A percentile compares a stretch with the other conserved stretches of the same genome.
Evolutionary conservation across 345 rosid species (phyloP).

Genomic region (Salix suchowensis): DNA sequence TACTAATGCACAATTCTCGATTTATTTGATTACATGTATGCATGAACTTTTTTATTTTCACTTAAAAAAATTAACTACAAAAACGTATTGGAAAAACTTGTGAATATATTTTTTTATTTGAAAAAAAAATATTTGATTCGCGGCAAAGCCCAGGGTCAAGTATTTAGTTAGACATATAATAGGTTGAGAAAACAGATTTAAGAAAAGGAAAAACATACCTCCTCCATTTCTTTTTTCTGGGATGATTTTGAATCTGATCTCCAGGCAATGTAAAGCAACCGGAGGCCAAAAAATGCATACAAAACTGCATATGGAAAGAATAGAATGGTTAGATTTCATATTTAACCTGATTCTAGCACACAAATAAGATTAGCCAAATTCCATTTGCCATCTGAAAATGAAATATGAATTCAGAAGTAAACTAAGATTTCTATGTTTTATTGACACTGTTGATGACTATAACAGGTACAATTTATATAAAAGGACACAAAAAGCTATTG

Average conservation of each 20-base stretch:
- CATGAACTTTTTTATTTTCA: no score
- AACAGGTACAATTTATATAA: no score
- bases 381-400: background rate
- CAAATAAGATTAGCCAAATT: background rate
- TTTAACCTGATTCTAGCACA: background rate
- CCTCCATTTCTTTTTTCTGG: constrained; percentile 98
- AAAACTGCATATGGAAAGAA: constrained; percentile 52
- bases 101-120: no score
- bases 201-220: constrained; percentile 43
- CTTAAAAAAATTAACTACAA: no score
- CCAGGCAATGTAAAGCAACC: constrained; percentile 98
- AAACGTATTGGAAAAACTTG: no score
- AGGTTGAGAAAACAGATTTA: background rate
- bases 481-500: background rate
- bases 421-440: background rate
- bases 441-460: background rate
- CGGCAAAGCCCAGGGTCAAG: no score
- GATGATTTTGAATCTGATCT: constrained; percentile 85
- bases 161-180: background rate
- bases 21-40: no score
- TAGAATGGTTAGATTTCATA: background rate
- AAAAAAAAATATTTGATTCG: no score
- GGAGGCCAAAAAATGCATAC: constrained; percentile 85
- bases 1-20: no score
- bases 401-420: background rate